Percentiles rank a stretch among this genome's conserved stretches.
Evolutionary conservation across 768 basidiomycete genomes (phyloP).

Genomic region (Tulasnella sp.): DNA sequence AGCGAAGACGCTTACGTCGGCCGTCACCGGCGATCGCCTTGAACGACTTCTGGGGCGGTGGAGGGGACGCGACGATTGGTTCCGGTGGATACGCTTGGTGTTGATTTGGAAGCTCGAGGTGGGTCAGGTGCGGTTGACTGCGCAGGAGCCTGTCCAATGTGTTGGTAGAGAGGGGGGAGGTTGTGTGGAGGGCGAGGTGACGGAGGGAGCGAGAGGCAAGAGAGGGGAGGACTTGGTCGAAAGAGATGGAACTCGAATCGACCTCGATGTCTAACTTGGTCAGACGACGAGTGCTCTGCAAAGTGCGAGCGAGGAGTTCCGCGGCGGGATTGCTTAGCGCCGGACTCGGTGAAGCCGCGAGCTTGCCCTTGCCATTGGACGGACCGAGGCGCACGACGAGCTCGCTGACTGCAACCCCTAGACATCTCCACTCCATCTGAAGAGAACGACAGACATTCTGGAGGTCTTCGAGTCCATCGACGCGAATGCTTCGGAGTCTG

Average conservation of each 20-base stretch:
- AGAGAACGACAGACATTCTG: background rate
- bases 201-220: background rate
- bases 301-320: background rate
- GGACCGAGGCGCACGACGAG: background rate
- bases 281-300: background rate
- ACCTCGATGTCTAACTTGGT: background rate
- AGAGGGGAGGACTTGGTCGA: constrained; percentile 4
- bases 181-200: background rate
- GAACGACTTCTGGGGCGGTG: background rate
- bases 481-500: background rate
- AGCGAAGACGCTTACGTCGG: background rate
- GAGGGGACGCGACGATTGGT: background rate
- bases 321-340: background rate
- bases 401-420: background rate
- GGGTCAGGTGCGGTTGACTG: background rate
- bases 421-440: constrained; percentile 3
- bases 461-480: background rate
- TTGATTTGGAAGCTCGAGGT: background rate
- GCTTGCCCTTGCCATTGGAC: background rate
- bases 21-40: background rate
- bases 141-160: background rate
- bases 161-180: background rate
- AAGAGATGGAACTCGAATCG: background rate
- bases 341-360: background rate
- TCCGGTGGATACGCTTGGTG: background rate